Evolutionary conservation across 2,329 filamentous ascomycete genomes (phyloP).

Genomic region (Aureobasidium sp.): DNA sequence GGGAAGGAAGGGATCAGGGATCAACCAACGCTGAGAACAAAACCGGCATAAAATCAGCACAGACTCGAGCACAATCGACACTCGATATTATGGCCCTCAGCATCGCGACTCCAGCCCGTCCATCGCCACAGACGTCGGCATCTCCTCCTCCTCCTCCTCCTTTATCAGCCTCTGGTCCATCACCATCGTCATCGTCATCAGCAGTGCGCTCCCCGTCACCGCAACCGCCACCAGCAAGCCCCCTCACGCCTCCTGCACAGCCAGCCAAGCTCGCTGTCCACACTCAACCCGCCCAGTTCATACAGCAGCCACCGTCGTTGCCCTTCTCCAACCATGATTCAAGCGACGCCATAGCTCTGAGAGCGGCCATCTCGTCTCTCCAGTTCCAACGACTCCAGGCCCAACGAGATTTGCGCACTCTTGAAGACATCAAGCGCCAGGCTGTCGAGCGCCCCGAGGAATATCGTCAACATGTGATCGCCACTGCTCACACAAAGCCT

Average conservation of each 20-base stretch:
- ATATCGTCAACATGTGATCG: conserved; percentile 60
- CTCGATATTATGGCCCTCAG: conserved; percentile 22
- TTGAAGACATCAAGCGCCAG: conserved; percentile 62
- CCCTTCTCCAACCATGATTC: conserved; percentile 52
- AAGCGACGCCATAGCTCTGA: conserved; percentile 79
- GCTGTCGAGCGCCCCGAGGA: conserved; percentile 64
- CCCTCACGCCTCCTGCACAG: conserved; percentile 17
- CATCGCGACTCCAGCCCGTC: conserved; percentile 22
- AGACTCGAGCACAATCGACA: conserved; percentile 14
- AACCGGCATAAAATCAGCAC: conserved; percentile 15
- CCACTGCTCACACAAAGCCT: neutral
- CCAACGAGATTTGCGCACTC: conserved; percentile 62
- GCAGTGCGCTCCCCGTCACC: conserved; percentile 15
- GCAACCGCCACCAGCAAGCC: conserved; percentile 19
- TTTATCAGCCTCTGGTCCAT: neutral
- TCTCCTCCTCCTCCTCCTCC: conserved; percentile 13
- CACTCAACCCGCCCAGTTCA: conserved; percentile 29
- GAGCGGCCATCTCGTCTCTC: conserved; percentile 76
- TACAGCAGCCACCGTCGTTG: conserved; percentile 36
- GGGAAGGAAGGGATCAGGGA: neutral
- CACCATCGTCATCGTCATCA: conserved; percentile 2
- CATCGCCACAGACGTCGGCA: conserved; percentile 18
- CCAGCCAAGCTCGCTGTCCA: conserved; percentile 1
- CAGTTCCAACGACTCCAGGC: conserved; percentile 80
- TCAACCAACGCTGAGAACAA: conserved; percentile 4